Base-by-base conservation (phyloP, 148 eudicot genomes). In the Agrostemma githago region DNA sequence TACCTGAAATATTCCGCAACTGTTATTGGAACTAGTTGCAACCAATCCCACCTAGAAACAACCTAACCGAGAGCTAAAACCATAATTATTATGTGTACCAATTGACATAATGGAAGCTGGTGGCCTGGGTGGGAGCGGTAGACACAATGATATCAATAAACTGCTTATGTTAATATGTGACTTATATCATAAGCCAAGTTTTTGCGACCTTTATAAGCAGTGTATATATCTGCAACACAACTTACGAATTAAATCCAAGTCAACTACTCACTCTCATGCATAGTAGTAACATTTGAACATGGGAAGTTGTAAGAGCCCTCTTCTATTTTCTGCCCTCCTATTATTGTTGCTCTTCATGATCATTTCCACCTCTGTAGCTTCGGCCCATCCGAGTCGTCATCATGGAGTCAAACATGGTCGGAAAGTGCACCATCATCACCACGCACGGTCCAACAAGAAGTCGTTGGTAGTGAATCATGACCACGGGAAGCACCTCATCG, bases 391-490 rank as follows among this genome's bases (percentile, higher is more conserved):
- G 7, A 39, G 56, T 75, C 41, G 38, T 62, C 82, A 74, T 59
- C 67, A 57, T 43, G 60, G 65, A 43, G 60, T 46, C 5, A 66
- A 58, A 12, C 78, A 70, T 19, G 71, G 3, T 17, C 44, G 58
- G 2, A 70, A 70, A 62, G 41, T 42, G 60, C 71, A 70, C 17
- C 75, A 39, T 12, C 81, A 79, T 61, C 80, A 11, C 5, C 80
- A 17, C 8, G 66, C 7, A 0, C 64, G 74, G 82, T 75, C 75
- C 3, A 58, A 56, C 42, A 79, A 56, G 42, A 79, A 70, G 75
- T 48, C 75, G 4, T 14, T 53, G 75, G 65, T 26, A 26, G 34
- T 70, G 72, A 79, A 79, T 72, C 78, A 75, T 42, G 82, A 73
- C 37, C 72, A 70, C 16, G 15, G 60, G 34, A 74, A 79, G 20